A percentile compares a stretch with the other conserved stretches of the same genome.
Evolutionary conservation across 805 yeast genomes (phyloP).

Genomic region (Sugiyamaella smithiae): DNA sequence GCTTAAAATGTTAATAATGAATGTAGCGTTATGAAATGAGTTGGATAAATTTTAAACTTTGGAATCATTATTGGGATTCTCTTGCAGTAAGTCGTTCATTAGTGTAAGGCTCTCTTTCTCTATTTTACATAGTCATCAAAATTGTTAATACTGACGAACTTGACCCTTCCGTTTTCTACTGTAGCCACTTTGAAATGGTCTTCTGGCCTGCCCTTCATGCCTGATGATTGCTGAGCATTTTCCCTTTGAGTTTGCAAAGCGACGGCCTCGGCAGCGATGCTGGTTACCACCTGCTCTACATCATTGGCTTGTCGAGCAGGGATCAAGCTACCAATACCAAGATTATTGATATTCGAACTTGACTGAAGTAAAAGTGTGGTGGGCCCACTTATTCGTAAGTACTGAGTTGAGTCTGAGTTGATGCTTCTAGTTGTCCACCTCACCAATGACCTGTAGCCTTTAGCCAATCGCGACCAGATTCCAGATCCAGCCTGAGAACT

Average conservation of each 20-base stretch:
- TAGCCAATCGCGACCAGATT: background rate
- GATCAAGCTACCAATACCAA: background rate
- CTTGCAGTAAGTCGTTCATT: too few species aligned
- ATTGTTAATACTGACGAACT: constrained; percentile 25
- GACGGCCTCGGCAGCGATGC: constrained; percentile 4
- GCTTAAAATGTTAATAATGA: constrained; percentile 4
- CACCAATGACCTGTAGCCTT: background rate
- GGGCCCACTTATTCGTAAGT: constrained; percentile 19
- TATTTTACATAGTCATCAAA: constrained; percentile 19
- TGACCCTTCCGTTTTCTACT: constrained; percentile 30
- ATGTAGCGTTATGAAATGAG: constrained; percentile 1
- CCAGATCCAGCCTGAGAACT: background rate
- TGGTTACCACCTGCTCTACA: constrained; percentile 3
- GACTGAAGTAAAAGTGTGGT: constrained; percentile 19
- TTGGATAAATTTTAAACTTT: too few species aligned
- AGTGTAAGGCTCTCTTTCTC: too few species aligned
- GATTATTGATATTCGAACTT: background rate
- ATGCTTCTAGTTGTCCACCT: constrained; percentile 2
- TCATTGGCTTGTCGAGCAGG: background rate
- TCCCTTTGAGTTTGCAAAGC: background rate
- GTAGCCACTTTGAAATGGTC: constrained; percentile 33
- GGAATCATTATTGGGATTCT: too few species aligned
- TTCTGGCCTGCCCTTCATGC: constrained; percentile 23
- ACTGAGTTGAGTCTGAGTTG: constrained; percentile 14
- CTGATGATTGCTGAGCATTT: constrained; percentile 7